Percentiles rank a stretch among this genome's conserved stretches.
These are phyloP conservation scores for Backusella mclennaniae DNA, from an alignment of 192 early-diverging fungal genomes.

Conservation along the genomic window DNA sequence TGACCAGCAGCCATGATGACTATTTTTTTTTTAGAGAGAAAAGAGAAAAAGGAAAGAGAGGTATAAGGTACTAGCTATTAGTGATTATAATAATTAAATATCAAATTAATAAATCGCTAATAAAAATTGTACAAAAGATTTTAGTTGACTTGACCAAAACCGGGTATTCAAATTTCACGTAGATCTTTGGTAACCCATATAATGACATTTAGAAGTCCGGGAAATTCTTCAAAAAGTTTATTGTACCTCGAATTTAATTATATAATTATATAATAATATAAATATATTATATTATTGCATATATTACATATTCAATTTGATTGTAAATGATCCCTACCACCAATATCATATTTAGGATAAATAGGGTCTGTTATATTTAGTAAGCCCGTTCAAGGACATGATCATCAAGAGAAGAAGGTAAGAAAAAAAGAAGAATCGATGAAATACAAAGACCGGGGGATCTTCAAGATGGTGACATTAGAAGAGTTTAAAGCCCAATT, in stretches of 20 bases:
- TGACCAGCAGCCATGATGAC: background rate
- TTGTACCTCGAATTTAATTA: background rate
- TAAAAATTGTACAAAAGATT: background rate
- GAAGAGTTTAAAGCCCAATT: background rate
- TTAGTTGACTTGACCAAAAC: background rate
- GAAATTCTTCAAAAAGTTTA: background rate
- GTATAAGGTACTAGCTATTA: background rate
- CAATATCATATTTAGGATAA: background rate
- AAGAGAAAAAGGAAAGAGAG: background rate
- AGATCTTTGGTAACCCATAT: background rate
- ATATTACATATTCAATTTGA: background rate
- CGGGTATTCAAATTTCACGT: background rate
- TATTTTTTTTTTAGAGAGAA: background rate
- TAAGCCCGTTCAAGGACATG: background rate
- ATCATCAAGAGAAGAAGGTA: background rate
- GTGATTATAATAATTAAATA: slow-evolving; percentile 1
- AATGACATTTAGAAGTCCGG: background rate
- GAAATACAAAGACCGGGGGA: background rate
- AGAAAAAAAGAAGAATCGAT: background rate
- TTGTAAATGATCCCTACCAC: background rate
- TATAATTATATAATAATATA: background rate
- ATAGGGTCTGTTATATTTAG: background rate
- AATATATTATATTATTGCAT: background rate
- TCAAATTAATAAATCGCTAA: background rate
- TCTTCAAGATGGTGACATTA: background rate